Base-by-base conservation (phyloP, 495 filamentous ascomycete genomes). In the Umbilicaria muhlenbergii region DNA sequence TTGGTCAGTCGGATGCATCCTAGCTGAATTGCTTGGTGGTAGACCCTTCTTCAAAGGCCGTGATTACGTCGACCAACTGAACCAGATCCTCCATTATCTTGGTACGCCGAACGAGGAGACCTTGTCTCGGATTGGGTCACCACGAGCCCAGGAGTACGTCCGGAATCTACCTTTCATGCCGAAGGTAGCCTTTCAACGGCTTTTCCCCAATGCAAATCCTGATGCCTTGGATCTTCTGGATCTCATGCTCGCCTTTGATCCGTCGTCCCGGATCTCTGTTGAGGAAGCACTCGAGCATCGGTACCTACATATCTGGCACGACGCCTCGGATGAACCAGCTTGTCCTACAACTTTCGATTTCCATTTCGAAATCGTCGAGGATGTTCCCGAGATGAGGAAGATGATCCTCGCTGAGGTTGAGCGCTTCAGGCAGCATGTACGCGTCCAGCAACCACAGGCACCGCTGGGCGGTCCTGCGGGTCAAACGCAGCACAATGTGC, bases 41-140 rank as follows among this genome's bases (percentile, higher is more conserved):
- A 81, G 91, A 41, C 91, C 91, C 32, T 96, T 98, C 71, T 98
- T 98, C 73, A 98, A 98, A 68, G 91, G 91, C 38, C 82, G 92
- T 43, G 91, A 98, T 66, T 96, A 98, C 53, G 91, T 98, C 55
- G 91, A 98, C 64, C 91, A 98, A 64, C 78, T 98, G 52, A 96
- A 96, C 71, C 92, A 96, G 64, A 98, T 98, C 58, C 74, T 98
- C 38, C 89, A 96, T 69, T 95, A 92, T 64, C 78, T 98, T 32
- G 91, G 91, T 38, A 98, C 91, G 0, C 91, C 91, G 10, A 91
- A 86, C 55, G 91, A 96, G 59, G 85, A 93, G 57, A 98, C 91
- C 0, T 74, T 98, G 18, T 81, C 75, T 24, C 86, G 91, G 42
- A 96, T 98, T 53, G 92, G 91, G 28, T 94, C 87, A 2, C 88